phyloP scores from a whole-genome alignment of 257 asterid genomes.

The Agastache rugosa region DNA sequence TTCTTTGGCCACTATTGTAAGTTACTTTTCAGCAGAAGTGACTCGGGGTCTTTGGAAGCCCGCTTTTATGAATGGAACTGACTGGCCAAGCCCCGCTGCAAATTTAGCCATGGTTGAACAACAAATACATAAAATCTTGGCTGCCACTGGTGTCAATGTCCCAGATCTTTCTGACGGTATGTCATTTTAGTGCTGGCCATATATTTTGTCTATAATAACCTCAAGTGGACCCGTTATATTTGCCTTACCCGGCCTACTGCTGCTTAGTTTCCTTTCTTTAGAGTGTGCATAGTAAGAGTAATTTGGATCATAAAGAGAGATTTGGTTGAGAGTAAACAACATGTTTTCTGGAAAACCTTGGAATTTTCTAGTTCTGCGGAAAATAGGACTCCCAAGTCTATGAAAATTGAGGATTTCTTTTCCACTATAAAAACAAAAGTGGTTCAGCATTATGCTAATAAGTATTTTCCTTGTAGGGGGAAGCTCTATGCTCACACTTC shows the following conservation, averaged over 20 bases:
- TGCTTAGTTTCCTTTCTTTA: conserved; percentile 12
- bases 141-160: conserved; percentile 90
- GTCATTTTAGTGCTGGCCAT: conserved; percentile 31
- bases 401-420: conserved; percentile 4
- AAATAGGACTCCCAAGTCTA: background rate
- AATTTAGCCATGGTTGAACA: conserved; percentile 80
- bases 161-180: conserved; percentile 79
- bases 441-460: conserved; percentile 33
- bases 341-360: background rate
- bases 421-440: background rate
- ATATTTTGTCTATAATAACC: conserved; percentile 15
- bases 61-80: conserved; percentile 97
- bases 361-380: conserved; percentile 14
- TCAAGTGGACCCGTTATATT: conserved; percentile 12
- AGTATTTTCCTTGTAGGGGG: conserved; percentile 59
- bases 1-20: conserved; percentile 84
- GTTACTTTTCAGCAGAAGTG: conserved; percentile 96
- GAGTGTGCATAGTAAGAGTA: background rate
- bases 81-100: conserved; percentile 99
- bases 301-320: background rate
- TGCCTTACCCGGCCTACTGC: conserved; percentile 21
- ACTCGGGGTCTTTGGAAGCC: conserved; percentile 97
- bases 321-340: conserved; percentile 17
- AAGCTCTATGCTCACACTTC: conserved; percentile 73
- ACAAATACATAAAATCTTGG: conserved; percentile 84